A percentile compares a stretch with the other conserved stretches of the same genome.
Evolutionary conservation across 176 grass and related monocot genomes (phyloP).

Genomic region (Aegilops speltoides): DNA sequence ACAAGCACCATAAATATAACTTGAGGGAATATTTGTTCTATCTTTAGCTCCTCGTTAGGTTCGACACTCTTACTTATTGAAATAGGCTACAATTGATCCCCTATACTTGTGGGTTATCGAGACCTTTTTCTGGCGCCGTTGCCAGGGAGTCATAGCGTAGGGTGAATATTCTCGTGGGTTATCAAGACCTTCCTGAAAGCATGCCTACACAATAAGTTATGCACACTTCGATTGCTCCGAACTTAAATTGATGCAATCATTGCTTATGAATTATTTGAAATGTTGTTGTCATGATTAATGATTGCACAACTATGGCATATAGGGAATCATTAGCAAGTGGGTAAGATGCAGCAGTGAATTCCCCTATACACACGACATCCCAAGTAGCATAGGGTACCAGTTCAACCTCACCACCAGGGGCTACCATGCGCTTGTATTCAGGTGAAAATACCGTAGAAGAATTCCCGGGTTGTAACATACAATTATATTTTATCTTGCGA

Average conservation of each 20-base stretch:
- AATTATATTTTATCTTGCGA: background rate
- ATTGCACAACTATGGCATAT: background rate
- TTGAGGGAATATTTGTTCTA: no score
- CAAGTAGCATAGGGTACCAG: constrained; percentile 44
- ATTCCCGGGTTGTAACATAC: background rate
- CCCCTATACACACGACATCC: constrained; percentile 17
- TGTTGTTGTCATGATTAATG: background rate
- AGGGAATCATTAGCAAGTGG: constrained; percentile 54
- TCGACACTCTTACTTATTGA: no score
- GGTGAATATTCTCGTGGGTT: no score
- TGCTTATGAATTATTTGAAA: background rate
- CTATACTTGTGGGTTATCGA: no score
- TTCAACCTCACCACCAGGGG: constrained; percentile 39
- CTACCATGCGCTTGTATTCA: constrained; percentile 49
- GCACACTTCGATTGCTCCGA: background rate
- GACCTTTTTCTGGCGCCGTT: no score
- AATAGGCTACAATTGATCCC: no score
- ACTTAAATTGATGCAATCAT: background rate
- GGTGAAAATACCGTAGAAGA: constrained; percentile 26
- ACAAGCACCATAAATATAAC: no score
- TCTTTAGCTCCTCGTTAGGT: no score
- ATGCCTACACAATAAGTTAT: no score
- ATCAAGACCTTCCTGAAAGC: no score
- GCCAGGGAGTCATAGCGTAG: no score
- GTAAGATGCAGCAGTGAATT: constrained; percentile 20